These are phyloP conservation scores for Erythrobasidium hasegawianum DNA, from an alignment of 1,284 basidiomycete species.

Conservation along the genomic window DNA sequence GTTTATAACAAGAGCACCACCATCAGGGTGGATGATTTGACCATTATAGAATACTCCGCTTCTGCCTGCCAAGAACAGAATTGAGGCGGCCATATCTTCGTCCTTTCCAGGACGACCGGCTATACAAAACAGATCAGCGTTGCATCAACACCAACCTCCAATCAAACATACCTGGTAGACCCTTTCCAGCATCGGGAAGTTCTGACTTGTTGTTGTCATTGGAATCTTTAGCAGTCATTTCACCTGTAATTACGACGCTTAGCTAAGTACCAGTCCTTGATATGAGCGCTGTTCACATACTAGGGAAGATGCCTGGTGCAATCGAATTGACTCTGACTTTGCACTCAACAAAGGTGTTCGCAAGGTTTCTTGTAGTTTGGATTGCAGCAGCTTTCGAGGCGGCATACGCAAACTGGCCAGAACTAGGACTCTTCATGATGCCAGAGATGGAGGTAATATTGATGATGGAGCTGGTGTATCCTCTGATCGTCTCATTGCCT, in stretches of 20 bases:
- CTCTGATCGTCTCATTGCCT: slow-evolving; percentile 56
- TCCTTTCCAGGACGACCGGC: not conserved
- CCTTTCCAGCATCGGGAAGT: slow-evolving; percentile 24
- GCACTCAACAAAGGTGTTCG: slow-evolving; percentile 4
- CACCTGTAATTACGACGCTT: slow-evolving; percentile 2
- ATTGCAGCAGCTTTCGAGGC: slow-evolving; percentile 22
- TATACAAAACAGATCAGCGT: no score
- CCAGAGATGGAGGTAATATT: slow-evolving; percentile 74
- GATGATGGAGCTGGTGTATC: slow-evolving; percentile 63
- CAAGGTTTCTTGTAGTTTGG: slow-evolving; percentile 17
- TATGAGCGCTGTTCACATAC: no score
- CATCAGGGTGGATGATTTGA: slow-evolving; percentile 10
- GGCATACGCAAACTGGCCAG: slow-evolving; percentile 13
- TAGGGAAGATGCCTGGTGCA: slow-evolving; percentile 3
- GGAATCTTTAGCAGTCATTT: slow-evolving; percentile 22
- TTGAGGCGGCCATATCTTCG: slow-evolving; percentile 15
- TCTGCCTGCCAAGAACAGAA: slow-evolving; percentile 13
- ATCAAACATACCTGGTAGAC: slow-evolving; percentile 12
- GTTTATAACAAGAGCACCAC: slow-evolving; percentile 3
- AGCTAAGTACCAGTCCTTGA: no score
- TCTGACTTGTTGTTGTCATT: slow-evolving; percentile 22
- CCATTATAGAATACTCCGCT: slow-evolving; percentile 19
- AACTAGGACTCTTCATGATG: slow-evolving; percentile 53
- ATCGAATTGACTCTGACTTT: slow-evolving; percentile 29
- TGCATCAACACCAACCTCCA: no score